Percentiles rank a stretch among this genome's conserved stretches.
phyloP scores from a whole-genome alignment of 768 basidiomycete species.

The Russula foetens region DNA sequence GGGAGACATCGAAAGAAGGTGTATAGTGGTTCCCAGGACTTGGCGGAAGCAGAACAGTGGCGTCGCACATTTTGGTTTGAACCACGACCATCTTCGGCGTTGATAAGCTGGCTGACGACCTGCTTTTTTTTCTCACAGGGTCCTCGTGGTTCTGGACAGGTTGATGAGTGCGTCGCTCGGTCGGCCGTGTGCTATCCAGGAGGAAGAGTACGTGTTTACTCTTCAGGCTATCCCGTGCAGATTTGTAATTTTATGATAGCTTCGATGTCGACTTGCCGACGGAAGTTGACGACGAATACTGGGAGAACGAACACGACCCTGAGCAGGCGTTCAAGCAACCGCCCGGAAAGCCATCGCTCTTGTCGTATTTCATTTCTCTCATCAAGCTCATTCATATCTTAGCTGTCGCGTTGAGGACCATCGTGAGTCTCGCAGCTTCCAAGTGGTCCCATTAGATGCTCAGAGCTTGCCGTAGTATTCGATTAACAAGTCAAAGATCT shows the following conservation, averaged over 20 bases:
- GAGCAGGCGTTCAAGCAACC: slow-evolving; percentile 52
- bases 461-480: slow-evolving; percentile 44
- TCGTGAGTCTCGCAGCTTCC: slow-evolving; percentile 31
- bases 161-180: slow-evolving; percentile 45
- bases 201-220: slow-evolving; percentile 52
- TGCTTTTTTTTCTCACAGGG: slow-evolving; percentile 29
- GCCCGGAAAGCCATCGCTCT: slow-evolving; percentile 40
- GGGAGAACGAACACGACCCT: slow-evolving; percentile 16
- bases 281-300: slow-evolving; percentile 21
- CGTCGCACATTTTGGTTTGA: slow-evolving; percentile 57
- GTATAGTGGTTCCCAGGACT: slow-evolving; percentile 30
- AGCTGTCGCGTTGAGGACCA: slow-evolving; percentile 52
- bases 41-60: slow-evolving; percentile 62
- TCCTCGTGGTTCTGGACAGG: slow-evolving; percentile 41
- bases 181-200: slow-evolving; percentile 63
- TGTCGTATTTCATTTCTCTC: slow-evolving; percentile 47
- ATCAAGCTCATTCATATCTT: slow-evolving; percentile 58
- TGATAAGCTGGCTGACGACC: background rate
- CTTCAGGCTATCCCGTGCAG: background rate
- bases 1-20: slow-evolving; percentile 55
- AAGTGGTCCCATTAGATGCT: background rate
- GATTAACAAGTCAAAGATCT: slow-evolving; percentile 54
- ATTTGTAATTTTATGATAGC: slow-evolving; percentile 18
- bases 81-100: background rate
- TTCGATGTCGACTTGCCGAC: slow-evolving; percentile 21